These are phyloP conservation scores for Aspergillus hortae DNA, from an alignment of 2,329 filamentous ascomycete species.

Conservation along the genomic window DNA sequence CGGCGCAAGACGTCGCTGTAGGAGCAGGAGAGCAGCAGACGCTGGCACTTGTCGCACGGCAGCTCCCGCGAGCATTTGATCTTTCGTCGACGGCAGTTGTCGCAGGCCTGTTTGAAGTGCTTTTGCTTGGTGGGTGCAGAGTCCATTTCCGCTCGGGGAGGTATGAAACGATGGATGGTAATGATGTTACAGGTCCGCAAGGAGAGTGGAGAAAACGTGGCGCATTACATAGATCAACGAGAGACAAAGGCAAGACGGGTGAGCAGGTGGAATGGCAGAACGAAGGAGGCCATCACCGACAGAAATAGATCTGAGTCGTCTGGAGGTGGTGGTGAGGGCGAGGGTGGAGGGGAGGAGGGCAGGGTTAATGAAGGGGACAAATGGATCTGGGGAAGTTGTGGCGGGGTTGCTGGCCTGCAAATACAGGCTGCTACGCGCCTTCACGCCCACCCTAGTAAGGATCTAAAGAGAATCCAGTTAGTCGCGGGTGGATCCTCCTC, in stretches of 20 bases:
- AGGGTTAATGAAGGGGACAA: background rate
- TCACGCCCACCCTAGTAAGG: background rate
- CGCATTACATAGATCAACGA: background rate
- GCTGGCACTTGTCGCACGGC: constrained; percentile 41
- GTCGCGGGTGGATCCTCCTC: background rate
- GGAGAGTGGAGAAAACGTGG: no score
- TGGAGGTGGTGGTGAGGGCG: background rate
- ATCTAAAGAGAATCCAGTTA: background rate
- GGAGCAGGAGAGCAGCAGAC: constrained; percentile 36
- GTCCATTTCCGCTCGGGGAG: constrained; percentile 18
- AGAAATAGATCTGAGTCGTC: background rate
- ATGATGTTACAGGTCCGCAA: no score
- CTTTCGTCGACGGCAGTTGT: constrained; percentile 41
- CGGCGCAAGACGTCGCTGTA: constrained; percentile 38
- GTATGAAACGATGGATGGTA: no score
- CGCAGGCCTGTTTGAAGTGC: constrained; percentile 35
- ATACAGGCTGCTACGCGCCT: background rate
- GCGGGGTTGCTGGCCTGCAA: constrained; percentile 1
- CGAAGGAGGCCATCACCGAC: background rate
- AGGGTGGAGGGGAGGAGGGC: background rate
- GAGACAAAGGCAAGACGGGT: background rate
- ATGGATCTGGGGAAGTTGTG: constrained; percentile 1
- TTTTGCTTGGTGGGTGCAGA: constrained; percentile 18
- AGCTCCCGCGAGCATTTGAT: constrained; percentile 41
- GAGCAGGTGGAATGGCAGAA: background rate